Evolutionary conservation across 371 early-diverging fungal species (phyloP), one percentile per base, ranked within the genome.

Genomic region (Mucor lusitanicus): DNA sequence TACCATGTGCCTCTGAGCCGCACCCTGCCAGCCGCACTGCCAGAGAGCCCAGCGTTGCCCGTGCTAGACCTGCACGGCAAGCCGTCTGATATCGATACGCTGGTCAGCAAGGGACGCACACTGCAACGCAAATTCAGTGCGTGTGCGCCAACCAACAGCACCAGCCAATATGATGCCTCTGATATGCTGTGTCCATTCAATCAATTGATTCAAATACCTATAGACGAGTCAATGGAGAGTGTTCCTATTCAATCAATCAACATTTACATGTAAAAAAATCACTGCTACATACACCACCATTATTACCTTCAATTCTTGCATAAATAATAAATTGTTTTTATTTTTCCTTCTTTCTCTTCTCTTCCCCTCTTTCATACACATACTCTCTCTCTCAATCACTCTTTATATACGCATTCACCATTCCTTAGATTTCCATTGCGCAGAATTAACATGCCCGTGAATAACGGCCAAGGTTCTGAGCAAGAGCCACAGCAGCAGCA

Each of bases 21-120:
- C 11, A 68, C 71, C n/a, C 72, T 54, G 78, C 80, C 25, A 80
- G 77, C 32, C 28, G 7, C 28, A 28, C 58, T 87, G 39, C 84
- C 87, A 1, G 75, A 78, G n/a, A 81, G 74, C 72, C 67, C 69
- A 11, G 64, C 72, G 1, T 69, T 87, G 7, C 83, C 85, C 2
- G 68, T 84, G 0, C 68, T 89, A 33, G 88, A 89, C 67, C 54
- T 86, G n/a, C 84, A 85, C 79, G 89, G 82, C 3, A 78, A 81
- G 27, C 48, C 70, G 12, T 63, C 71, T 0, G 59, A 71, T 13
- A 64, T 73, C 12, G 74, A 68, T 25, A 66, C 68, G 35, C 53
- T 88, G 57, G 42, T 65, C 23, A 71, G 82, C 37, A 65, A 79
- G 17, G 89, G 87, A 23, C 30, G 59, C 13, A 70, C 68, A 25